A percentile compares a stretch with the other conserved stretches of the same genome.
Evolutionary conservation across 768 basidiomycete species (phyloP).

Genomic region (Amanita muscaria): DNA sequence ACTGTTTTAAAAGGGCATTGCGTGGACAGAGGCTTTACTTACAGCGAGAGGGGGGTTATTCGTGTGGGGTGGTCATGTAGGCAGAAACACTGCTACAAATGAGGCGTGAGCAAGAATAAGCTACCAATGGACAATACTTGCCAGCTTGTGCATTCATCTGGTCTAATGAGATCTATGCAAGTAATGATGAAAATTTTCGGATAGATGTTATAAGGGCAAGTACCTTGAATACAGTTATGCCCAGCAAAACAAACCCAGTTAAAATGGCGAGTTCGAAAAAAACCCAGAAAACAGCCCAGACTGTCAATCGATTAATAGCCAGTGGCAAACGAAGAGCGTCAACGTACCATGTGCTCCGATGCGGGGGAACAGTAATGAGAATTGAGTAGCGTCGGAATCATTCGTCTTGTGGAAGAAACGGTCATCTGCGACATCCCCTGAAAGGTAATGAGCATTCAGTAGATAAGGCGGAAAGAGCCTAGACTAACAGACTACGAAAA

Average conservation of each 20-base stretch:
- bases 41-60: too few species aligned
- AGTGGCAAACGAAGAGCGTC: neutral
- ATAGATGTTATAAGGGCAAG: slow-evolving; percentile 7
- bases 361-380: slow-evolving; percentile 61
- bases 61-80: too few species aligned
- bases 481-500: slow-evolving; percentile 79
- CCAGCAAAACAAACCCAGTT: slow-evolving; percentile 71
- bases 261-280: slow-evolving; percentile 67
- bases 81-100: slow-evolving; percentile 10
- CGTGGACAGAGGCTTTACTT: too few species aligned
- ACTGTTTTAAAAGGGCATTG: too few species aligned
- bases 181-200: neutral
- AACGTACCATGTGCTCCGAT: slow-evolving; percentile 64
- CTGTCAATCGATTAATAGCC: slow-evolving; percentile 26
- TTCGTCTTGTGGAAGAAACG: slow-evolving; percentile 92
- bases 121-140: slow-evolving; percentile 18
- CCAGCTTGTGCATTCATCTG: slow-evolving; percentile 71
- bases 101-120: slow-evolving; percentile 2
- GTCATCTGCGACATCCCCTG: slow-evolving; percentile 93
- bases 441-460: neutral
- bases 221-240: slow-evolving; percentile 79
- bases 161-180: slow-evolving; percentile 19
- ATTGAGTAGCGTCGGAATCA: slow-evolving; percentile 90
- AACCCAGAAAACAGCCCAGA: slow-evolving; percentile 85
- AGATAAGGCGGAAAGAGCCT: neutral